Percentiles rank a stretch among this genome's conserved stretches.
These are phyloP conservation scores for Trichosporon coremiiforme DNA, from an alignment of 1,284 basidiomycete genomes.

Conservation along the genomic window DNA sequence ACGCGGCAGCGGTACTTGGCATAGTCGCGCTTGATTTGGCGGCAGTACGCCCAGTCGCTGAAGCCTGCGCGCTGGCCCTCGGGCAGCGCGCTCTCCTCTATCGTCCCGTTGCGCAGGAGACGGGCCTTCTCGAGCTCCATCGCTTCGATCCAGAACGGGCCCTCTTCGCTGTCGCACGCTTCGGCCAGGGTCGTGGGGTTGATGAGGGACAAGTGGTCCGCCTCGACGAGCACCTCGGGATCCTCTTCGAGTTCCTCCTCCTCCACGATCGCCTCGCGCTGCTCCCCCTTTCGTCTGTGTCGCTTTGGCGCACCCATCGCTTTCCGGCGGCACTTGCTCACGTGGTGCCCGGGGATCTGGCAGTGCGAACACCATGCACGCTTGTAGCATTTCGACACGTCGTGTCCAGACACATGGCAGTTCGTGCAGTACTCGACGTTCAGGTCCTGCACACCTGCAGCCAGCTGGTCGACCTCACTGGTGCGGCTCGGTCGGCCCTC, in stretches of 20 bases:
- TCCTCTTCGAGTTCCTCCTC: slow-evolving; percentile 4
- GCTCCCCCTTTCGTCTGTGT: slow-evolving; percentile 3
- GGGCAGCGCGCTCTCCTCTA: slow-evolving; percentile 3
- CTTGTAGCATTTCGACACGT: slow-evolving; percentile 5
- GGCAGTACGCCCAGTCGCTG: slow-evolving; percentile 6
- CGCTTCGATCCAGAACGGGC: slow-evolving; percentile 13
- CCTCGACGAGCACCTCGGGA: slow-evolving; percentile 12
- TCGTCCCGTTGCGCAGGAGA: not conserved
- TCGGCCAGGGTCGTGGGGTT: not conserved
- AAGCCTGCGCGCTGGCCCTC: not conserved
- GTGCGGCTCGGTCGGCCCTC: not conserved
- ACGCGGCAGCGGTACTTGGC: slow-evolving; percentile 14
- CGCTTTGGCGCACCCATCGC: slow-evolving; percentile 14
- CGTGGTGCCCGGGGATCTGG: slow-evolving; percentile 13
- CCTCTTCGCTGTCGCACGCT: not conserved
- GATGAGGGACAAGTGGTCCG: not conserved
- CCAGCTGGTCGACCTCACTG: not conserved
- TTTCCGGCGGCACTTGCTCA: slow-evolving; percentile 8
- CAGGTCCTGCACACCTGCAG: not conserved
- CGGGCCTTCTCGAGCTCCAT: slow-evolving; percentile 11
- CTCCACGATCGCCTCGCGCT: slow-evolving; percentile 16
- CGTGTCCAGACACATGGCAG: slow-evolving; percentile 2
- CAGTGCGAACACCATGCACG: slow-evolving; percentile 9
- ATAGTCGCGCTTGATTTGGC: slow-evolving; percentile 13
- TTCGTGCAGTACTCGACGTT: slow-evolving; percentile 4